A percentile compares a stretch with the other conserved stretches of the same genome.
Evolutionary conservation across 108 stramenopile species (phyloP).

Genomic region (Seminavis robusta): DNA sequence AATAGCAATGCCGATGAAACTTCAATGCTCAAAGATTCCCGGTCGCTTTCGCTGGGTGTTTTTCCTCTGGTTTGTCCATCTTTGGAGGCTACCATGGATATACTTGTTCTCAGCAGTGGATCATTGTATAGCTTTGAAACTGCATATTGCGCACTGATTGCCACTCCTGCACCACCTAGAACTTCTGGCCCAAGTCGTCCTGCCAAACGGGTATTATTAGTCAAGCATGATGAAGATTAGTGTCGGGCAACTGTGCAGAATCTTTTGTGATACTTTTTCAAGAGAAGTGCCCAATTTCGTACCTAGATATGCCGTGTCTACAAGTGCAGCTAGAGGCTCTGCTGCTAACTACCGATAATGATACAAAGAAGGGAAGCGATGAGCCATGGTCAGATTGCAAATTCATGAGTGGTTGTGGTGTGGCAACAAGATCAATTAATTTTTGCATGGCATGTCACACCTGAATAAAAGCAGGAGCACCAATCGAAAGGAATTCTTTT

Average conservation of each 20-base stretch:
- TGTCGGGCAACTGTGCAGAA: too few species aligned
- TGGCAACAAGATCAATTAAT: too few species aligned
- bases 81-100: constrained; percentile 84
- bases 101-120: constrained; percentile 84
- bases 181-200: constrained; percentile 82
- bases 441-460: too few species aligned
- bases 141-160: constrained; percentile 90
- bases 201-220: too few species aligned
- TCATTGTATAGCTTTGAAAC: constrained; percentile 90
- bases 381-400: too few species aligned
- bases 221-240: too few species aligned
- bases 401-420: too few species aligned
- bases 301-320: constrained; percentile 81
- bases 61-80: constrained; percentile 56
- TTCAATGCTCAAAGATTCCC: constrained; percentile 57
- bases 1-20: constrained; percentile 84
- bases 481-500: constrained; percentile 82
- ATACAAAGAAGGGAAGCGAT: too few species aligned
- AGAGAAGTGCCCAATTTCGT: neutral
- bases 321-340: constrained; percentile 88
- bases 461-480: constrained; percentile 85
- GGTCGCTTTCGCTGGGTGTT: neutral
- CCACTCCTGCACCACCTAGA: constrained; percentile 90
- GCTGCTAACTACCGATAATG: too few species aligned
- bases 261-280: too few species aligned